phyloP scores from a whole-genome alignment of 2,329 filamentous ascomycete species.

The Drechmeria coniospora region DNA sequence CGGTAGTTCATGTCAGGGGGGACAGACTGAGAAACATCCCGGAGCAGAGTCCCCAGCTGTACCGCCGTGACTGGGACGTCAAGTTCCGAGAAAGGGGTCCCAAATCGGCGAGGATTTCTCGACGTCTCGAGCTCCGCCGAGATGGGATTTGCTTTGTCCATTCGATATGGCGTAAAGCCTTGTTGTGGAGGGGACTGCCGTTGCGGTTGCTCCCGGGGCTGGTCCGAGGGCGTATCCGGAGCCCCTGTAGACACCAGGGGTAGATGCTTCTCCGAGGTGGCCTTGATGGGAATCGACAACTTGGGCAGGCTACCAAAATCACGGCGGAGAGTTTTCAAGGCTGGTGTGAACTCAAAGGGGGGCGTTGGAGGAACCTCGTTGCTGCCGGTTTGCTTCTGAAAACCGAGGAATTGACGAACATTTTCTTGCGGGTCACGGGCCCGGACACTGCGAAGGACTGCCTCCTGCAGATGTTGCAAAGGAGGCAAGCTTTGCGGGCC shows the following conservation, averaged over 20 bases:
- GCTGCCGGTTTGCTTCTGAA: conserved; percentile 41
- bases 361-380: conserved; percentile 53
- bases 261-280: conserved; percentile 13
- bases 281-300: conserved; percentile 39
- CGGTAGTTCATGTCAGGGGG: conserved; percentile 85
- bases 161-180: conserved; percentile 32
- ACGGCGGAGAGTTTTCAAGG: conserved; percentile 30
- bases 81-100: conserved; percentile 82
- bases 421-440: conserved; percentile 78
- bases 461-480: conserved; percentile 58
- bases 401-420: conserved; percentile 76
- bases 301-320: conserved; percentile 45
- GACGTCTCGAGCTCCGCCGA: conserved; percentile 44
- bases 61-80: conserved; percentile 71
- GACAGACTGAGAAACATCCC: conserved; percentile 76
- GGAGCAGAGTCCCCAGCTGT: conserved; percentile 53
- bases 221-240: conserved; percentile 11
- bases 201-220: conserved; percentile 10
- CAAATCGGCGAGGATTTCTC: conserved; percentile 52
- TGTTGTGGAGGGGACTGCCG: conserved; percentile 12
- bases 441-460: conserved; percentile 53
- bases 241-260: conserved; percentile 14
- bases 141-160: conserved; percentile 33
- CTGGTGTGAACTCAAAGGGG: conserved; percentile 48
- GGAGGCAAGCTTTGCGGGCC: conserved; percentile 51